phyloP scores from a whole-genome alignment of 192 early-diverging fungal species.

The Backusella parvicylindrica region DNA sequence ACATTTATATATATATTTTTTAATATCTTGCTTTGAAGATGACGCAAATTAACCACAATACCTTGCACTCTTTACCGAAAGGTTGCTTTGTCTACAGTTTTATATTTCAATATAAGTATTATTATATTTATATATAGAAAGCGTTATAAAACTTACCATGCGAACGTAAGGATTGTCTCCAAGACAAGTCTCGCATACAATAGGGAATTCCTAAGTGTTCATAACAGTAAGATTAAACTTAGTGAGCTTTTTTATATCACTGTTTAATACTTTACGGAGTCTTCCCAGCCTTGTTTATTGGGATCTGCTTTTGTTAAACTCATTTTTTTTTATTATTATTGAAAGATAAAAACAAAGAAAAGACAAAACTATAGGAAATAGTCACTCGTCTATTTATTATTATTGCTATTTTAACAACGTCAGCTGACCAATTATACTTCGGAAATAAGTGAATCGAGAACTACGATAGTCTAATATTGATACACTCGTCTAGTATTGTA shows the following conservation, averaged over 20 bases:
- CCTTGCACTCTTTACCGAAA: conserved; percentile 77
- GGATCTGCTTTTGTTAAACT: conserved; percentile 52
- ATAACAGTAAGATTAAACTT: no score
- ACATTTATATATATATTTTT: background rate
- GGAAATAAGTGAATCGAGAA: no score
- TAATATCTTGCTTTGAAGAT: background rate
- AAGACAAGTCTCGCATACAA: conserved; percentile 95
- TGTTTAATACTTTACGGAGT: conserved; percentile 37
- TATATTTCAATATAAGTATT: background rate
- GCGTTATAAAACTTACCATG: conserved; percentile 92
- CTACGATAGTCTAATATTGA: no score
- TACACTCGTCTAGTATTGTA: no score
- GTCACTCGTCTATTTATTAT: background rate
- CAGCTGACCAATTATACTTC: no score
- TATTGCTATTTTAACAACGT: no score
- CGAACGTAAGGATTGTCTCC: conserved; percentile 98
- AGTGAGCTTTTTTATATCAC: background rate
- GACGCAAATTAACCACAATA: conserved; percentile 6
- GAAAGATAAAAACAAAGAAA: background rate
- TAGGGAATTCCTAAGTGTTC: conserved; percentile 63
- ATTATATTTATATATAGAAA: no score
- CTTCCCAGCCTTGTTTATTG: conserved; percentile 63
- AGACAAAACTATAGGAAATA: background rate
- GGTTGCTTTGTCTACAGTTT: conserved; percentile 60
- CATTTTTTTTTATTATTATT: conserved; percentile 15